Percentiles rank a stretch among this genome's conserved stretches.
These are phyloP conservation scores for Mycena rosella DNA, from an alignment of 768 basidiomycete genomes.

Conservation along the genomic window DNA sequence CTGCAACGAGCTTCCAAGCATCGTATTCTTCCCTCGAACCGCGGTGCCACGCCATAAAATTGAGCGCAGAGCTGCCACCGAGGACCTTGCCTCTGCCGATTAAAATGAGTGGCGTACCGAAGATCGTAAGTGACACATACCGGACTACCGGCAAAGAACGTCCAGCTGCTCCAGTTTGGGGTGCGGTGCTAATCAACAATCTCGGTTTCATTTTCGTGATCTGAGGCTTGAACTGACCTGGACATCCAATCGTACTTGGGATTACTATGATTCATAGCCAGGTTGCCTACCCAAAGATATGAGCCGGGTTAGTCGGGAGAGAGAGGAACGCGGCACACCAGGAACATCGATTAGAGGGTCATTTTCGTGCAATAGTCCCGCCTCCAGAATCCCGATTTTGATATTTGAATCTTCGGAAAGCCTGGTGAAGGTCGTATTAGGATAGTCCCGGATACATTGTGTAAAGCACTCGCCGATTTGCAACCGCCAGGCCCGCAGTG, in stretches of 20 bases:
- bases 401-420: constrained; percentile 8
- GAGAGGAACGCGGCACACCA: neutral
- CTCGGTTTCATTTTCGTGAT: no score
- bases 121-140: neutral
- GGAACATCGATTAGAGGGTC: constrained; percentile 24
- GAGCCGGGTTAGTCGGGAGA: neutral
- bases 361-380: constrained; percentile 14
- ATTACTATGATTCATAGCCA: constrained; percentile 13
- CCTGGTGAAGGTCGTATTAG: neutral
- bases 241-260: constrained; percentile 30
- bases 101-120: neutral
- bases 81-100: constrained; percentile 12
- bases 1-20: constrained; percentile 4
- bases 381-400: constrained; percentile 26
- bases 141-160: constrained; percentile 16
- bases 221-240: constrained; percentile 5
- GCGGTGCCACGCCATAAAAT: constrained; percentile 23
- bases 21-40: constrained; percentile 26
- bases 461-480: neutral
- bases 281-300: neutral
- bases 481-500: constrained; percentile 20
- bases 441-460: neutral
- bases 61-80: constrained; percentile 16
- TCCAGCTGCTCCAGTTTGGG: constrained; percentile 16
- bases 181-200: constrained; percentile 8